A percentile compares a stretch with the other conserved stretches of the same genome.
phyloP scores from a whole-genome alignment of 2,329 filamentous ascomycete species.

The Davidsoniella virescens region DNA sequence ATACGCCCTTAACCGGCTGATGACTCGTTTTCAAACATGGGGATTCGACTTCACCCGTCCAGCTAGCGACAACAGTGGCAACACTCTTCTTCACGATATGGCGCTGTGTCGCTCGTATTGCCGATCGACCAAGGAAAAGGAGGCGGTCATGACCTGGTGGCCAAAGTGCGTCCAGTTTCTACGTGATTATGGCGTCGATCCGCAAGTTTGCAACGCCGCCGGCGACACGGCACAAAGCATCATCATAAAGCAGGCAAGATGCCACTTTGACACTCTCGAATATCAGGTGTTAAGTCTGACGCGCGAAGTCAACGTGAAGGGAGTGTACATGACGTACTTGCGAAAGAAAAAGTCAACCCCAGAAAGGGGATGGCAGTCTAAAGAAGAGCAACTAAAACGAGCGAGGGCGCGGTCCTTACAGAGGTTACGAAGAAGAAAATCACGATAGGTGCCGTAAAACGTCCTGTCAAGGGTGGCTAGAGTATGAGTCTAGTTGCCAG shows the following conservation, averaged over 20 bases:
- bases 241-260: background rate
- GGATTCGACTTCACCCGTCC: slow-evolving; percentile 4
- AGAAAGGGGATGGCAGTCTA: no score
- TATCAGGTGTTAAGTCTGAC: slow-evolving; percentile 1
- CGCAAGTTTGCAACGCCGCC: background rate
- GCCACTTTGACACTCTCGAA: background rate
- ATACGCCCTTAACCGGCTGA: slow-evolving; percentile 5
- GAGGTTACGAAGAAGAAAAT: no score
- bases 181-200: slow-evolving; percentile 4
- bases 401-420: no score
- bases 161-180: slow-evolving; percentile 1
- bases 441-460: no score
- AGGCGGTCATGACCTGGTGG: slow-evolving; percentile 6
- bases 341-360: no score
- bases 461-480: no score
- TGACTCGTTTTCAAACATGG: slow-evolving; percentile 4
- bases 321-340: no score
- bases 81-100: slow-evolving; percentile 10
- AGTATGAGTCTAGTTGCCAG: no score
- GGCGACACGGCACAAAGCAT: slow-evolving; percentile 8
- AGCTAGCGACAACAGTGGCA: background rate
- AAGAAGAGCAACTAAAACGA: no score
- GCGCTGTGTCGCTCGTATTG: slow-evolving; percentile 1
- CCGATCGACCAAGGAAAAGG: background rate
- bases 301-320: background rate